These are phyloP conservation scores for Monsonia emarginata DNA, from an alignment of 441 rosid genomes.

Conservation along the genomic window DNA sequence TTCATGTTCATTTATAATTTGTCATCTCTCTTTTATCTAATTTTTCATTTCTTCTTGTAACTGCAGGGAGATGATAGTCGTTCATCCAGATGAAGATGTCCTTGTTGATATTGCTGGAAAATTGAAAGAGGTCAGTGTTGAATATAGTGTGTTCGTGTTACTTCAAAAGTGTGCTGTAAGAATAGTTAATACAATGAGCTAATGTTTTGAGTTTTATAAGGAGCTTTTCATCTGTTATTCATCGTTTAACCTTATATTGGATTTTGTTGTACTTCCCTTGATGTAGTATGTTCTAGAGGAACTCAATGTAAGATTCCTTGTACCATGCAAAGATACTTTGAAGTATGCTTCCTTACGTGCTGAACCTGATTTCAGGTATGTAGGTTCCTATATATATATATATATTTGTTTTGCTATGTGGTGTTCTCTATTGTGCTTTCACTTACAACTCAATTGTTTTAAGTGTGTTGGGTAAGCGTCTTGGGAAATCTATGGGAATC, in stretches of 20 bases:
- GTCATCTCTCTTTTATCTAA: background rate
- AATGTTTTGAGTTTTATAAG: background rate
- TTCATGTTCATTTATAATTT: background rate
- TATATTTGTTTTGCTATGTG: no score
- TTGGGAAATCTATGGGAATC: slow-evolving; percentile 85
- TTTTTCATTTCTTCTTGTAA: slow-evolving; percentile 10
- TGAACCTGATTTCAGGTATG: slow-evolving; percentile 93
- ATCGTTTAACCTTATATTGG: background rate
- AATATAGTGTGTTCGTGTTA: background rate
- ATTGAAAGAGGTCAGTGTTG: slow-evolving; percentile 62
- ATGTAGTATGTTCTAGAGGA: slow-evolving; percentile 89
- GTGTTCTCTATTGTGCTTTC: slow-evolving; percentile 4
- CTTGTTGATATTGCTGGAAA: slow-evolving; percentile 87
- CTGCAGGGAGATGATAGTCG: slow-evolving; percentile 80
- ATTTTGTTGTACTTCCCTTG: slow-evolving; percentile 12
- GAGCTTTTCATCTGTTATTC: background rate
- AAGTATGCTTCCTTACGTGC: slow-evolving; percentile 83
- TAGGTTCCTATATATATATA: no score
- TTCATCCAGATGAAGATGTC: slow-evolving; percentile 80
- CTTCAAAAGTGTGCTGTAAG: background rate
- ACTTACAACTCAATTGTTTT: slow-evolving; percentile 19
- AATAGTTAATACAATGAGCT: background rate
- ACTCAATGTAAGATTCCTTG: slow-evolving; percentile 73
- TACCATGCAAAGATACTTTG: slow-evolving; percentile 70
- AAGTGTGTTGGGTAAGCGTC: slow-evolving; percentile 81